Conservation (phyloP, 306 rosid species). For the Cicer judaicum region DNA sequence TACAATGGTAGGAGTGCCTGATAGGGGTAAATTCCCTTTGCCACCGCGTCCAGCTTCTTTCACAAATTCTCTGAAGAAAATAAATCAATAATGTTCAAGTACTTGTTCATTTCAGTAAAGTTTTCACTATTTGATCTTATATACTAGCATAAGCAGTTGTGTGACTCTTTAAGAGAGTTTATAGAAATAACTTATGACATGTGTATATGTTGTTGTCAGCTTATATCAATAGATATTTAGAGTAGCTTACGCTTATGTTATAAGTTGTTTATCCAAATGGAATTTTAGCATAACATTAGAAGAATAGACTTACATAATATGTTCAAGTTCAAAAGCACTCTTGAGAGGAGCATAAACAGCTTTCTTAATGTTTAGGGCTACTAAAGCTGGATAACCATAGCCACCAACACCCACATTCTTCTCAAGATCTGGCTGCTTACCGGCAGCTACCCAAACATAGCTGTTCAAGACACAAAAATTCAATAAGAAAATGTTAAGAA, state of each 20-base stretch:
- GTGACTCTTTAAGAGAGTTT: no score
- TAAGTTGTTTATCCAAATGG: no score
- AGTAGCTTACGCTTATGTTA: no score
- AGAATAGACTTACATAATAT: slow-evolving; percentile 65
- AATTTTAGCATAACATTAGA: slow-evolving; percentile 4
- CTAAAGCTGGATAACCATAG: slow-evolving; percentile 97
- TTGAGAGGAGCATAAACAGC: slow-evolving; percentile 94
- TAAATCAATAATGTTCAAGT: slow-evolving; percentile 17
- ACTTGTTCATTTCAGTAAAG: slow-evolving; percentile 23
- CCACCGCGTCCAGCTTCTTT: slow-evolving; percentile 94
- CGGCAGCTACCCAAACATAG: slow-evolving; percentile 92
- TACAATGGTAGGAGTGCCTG: slow-evolving; percentile 61
- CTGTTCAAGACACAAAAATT: slow-evolving; percentile 51
- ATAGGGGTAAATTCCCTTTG: slow-evolving; percentile 84
- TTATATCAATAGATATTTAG: no score
- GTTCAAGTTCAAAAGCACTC: slow-evolving; percentile 92
- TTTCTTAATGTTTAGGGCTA: slow-evolving; percentile 87
- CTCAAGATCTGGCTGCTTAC: slow-evolving; percentile 91
- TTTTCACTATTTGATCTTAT: background rate
- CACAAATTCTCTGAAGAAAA: slow-evolving; percentile 74
- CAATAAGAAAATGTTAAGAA: background rate
- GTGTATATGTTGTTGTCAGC: no score
- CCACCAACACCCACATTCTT: slow-evolving; percentile 94
- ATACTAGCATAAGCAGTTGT: no score
- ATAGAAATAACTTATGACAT: no score